A percentile compares a stretch with the other conserved stretches of the same genome.
Conservation (phyloP, 805 yeast species). For the Kluyveromyces wickerhamii region DNA sequence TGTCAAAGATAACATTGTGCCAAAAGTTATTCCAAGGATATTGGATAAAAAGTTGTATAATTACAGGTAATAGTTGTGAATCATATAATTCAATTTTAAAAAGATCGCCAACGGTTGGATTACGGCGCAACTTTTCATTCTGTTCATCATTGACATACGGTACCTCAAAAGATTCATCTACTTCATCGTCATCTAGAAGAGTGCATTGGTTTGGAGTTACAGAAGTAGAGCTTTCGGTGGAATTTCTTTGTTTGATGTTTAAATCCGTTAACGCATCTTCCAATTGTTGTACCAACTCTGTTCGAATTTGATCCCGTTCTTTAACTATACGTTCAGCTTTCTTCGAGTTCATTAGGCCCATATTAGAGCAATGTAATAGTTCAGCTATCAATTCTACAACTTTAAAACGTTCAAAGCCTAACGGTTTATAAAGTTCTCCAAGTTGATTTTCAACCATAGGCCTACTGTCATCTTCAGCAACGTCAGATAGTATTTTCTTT, state of each 20-base stretch:
- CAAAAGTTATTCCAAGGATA: conserved; percentile 97
- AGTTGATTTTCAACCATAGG: conserved; percentile 50
- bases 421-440: conserved; percentile 52
- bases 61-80: conserved; percentile 54
- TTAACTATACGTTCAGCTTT: conserved; percentile 59
- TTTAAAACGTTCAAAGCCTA: conserved; percentile 88
- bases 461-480: conserved; percentile 10
- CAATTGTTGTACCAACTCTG: conserved; percentile 36
- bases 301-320: conserved; percentile 63
- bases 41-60: conserved; percentile 66
- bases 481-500: conserved; percentile 18
- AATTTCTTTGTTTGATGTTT: conserved; percentile 9
- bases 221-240: conserved; percentile 8
- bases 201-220: conserved; percentile 18
- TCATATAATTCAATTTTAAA: conserved; percentile 79
- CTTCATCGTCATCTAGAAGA: conserved; percentile 28
- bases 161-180: conserved; percentile 29
- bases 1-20: conserved; percentile 95
- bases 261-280: conserved; percentile 30
- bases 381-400: conserved; percentile 92
- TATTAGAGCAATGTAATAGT: conserved; percentile 91
- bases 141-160: conserved; percentile 35
- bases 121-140: conserved; percentile 35
- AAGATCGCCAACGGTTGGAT: conserved; percentile 78
- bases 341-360: conserved; percentile 79